Conservation (phyloP, 169 alveolate species). For the Theileria sp. region DNA sequence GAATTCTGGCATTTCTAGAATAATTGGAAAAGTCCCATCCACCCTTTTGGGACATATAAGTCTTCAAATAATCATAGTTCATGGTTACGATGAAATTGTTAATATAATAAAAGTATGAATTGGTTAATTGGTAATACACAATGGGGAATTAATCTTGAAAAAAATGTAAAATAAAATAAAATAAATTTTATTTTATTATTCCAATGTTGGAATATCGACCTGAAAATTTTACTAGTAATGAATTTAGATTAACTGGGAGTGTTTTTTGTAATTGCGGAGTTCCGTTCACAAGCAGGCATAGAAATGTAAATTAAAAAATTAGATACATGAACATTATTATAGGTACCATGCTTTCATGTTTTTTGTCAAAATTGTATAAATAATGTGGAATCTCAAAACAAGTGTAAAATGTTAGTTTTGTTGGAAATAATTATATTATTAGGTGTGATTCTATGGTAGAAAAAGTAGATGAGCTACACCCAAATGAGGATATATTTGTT, state of each 20-base stretch:
- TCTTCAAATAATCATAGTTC: conserved; percentile 60
- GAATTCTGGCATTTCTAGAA: conserved; percentile 57
- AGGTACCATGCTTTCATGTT: conserved; percentile 61
- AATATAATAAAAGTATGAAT: not conserved
- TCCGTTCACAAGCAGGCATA: conserved; percentile 40
- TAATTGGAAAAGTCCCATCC: conserved; percentile 66
- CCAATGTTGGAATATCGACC: conserved; percentile 36
- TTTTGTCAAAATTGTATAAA: conserved; percentile 33
- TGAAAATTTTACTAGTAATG: conserved; percentile 32
- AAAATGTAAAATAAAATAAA: not conserved
- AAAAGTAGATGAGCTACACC: conserved; percentile 41
- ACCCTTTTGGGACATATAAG: conserved; percentile 62
- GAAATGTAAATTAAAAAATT: conserved; percentile 33
- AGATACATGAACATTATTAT: not conserved
- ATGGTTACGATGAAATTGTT: conserved; percentile 9
- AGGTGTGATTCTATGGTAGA: conserved; percentile 41
- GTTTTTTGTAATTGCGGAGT: conserved; percentile 56
- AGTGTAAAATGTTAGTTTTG: conserved; percentile 45
- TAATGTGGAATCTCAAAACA: not conserved
- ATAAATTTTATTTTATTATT: not conserved
- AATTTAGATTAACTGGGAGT: conserved; percentile 22
- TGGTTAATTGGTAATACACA: not conserved
- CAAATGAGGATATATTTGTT: conserved; percentile 36
- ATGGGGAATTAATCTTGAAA: conserved; percentile 19
- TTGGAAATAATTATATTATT: not conserved